phyloP scores from a whole-genome alignment of 768 basidiomycete genomes.

The Paxillus involutus region DNA sequence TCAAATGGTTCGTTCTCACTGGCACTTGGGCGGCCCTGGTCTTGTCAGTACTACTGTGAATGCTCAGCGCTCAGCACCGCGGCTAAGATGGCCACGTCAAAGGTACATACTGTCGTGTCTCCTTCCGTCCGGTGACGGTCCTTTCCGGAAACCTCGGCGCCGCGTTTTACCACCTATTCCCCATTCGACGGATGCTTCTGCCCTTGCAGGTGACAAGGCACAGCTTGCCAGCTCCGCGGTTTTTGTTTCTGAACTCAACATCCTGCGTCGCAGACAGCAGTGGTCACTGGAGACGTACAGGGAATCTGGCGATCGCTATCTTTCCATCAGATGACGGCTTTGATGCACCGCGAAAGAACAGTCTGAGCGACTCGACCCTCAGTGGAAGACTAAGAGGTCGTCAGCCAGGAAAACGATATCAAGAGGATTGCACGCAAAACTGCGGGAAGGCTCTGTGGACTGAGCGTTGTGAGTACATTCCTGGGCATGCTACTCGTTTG shows the following conservation, averaged over 20 bases:
- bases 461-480: slow-evolving; percentile 11
- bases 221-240: not conserved
- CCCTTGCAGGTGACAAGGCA: not conserved
- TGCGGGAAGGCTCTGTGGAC: slow-evolving; percentile 4
- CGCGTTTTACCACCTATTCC: not conserved
- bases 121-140: too few species aligned
- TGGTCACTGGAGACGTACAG: slow-evolving; percentile 3
- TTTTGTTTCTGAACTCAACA: not conserved
- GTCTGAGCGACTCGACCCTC: slow-evolving; percentile 4
- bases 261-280: not conserved
- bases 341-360: slow-evolving; percentile 6
- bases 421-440: slow-evolving; percentile 8
- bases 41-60: too few species aligned
- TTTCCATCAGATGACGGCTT: slow-evolving; percentile 5
- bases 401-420: slow-evolving; percentile 16
- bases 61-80: too few species aligned
- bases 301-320: not conserved
- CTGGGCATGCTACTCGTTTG: not conserved
- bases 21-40: too few species aligned
- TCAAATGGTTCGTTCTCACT: too few species aligned
- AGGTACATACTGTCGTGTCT: too few species aligned
- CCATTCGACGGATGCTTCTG: not conserved
- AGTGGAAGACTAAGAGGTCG: slow-evolving; percentile 6
- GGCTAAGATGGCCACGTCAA: too few species aligned
- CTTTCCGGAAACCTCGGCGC: too few species aligned